Evolutionary conservation across 1,139 yeast species (phyloP).

Genomic region (Candida glucosophila): DNA sequence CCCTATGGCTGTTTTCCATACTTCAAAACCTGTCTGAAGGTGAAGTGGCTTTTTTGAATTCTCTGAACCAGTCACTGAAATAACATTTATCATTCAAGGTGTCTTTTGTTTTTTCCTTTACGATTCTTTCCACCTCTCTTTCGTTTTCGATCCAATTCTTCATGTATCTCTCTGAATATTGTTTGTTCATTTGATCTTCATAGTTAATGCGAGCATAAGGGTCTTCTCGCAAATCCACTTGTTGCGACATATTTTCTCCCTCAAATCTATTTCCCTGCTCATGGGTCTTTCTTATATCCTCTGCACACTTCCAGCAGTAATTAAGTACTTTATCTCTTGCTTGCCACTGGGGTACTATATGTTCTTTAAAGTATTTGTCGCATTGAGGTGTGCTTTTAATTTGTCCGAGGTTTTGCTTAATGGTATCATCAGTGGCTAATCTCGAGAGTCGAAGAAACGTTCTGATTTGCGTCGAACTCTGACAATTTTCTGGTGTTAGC

Average conservation of each 20-base stretch:
- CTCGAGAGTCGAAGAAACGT: conserved; percentile 33
- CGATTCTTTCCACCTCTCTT: conserved; percentile 22
- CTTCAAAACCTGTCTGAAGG: too few relatives aligned
- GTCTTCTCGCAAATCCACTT: conserved; percentile 25
- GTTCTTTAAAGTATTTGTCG: conserved; percentile 18
- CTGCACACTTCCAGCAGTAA: conserved; percentile 23
- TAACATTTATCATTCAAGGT: conserved; percentile 30
- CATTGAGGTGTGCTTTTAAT: conserved; percentile 15
- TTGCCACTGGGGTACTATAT: conserved; percentile 31
- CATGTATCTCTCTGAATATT: conserved; percentile 19
- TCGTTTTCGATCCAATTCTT: conserved; percentile 34
- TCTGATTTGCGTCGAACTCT: conserved; percentile 24
- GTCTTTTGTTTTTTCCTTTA: conserved; percentile 23
- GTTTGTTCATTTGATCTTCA: conserved; percentile 13
- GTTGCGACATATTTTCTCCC: conserved; percentile 1
- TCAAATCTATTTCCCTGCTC: conserved; percentile 8
- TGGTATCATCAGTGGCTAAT: conserved; percentile 30
- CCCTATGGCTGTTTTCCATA: too few relatives aligned
- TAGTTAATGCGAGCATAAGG: conserved; percentile 30
- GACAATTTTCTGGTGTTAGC: conserved; percentile 21
- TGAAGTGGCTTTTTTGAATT: conserved; percentile 10
- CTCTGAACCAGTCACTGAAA: conserved; percentile 27
- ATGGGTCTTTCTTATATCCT: conserved; percentile 13
- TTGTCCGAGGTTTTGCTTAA: conserved; percentile 31
- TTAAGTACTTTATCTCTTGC: conserved; percentile 20